Percentiles rank a stretch among this genome's conserved stretches.
phyloP scores from a whole-genome alignment of 1,139 yeast species.

The Candida dubliniensis region DNA sequence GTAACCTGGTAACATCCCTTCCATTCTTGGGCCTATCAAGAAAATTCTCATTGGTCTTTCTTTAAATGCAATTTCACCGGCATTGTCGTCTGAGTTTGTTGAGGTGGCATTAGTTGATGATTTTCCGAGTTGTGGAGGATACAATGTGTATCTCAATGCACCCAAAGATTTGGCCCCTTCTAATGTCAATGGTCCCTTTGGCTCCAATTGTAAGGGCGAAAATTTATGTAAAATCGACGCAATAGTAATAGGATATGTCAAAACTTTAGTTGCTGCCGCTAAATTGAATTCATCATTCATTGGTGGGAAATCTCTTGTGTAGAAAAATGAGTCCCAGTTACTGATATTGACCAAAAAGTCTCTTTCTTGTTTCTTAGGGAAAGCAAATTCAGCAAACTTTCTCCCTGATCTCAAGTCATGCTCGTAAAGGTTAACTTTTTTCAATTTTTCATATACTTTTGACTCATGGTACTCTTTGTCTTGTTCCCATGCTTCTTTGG shows the following conservation, averaged over 20 bases:
- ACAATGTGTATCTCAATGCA: conserved; percentile 85
- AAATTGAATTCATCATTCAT: conserved; percentile 96
- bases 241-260: conserved; percentile 89
- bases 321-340: conserved; percentile 90
- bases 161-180: conserved; percentile 94
- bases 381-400: conserved; percentile 90
- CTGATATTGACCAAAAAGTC: conserved; percentile 78
- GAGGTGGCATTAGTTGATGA: conserved; percentile 38
- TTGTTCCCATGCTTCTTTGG: conserved; percentile 82
- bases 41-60: conserved; percentile 90
- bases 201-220: conserved; percentile 79
- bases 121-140: conserved; percentile 54
- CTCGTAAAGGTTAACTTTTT: conserved; percentile 87
- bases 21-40: conserved; percentile 89
- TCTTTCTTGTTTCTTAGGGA: conserved; percentile 77
- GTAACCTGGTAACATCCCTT: conserved; percentile 89
- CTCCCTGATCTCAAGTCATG: conserved; percentile 94
- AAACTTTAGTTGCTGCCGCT: conserved; percentile 92
- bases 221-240: conserved; percentile 80
- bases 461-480: conserved; percentile 72
- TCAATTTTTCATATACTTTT: conserved; percentile 68
- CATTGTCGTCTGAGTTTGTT: conserved; percentile 8
- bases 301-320: conserved; percentile 88
- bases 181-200: conserved; percentile 83
- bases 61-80: conserved; percentile 49